Base-by-base conservation (phyloP, 495 filamentous ascomycete species). In the Neurospora africana region DNA sequence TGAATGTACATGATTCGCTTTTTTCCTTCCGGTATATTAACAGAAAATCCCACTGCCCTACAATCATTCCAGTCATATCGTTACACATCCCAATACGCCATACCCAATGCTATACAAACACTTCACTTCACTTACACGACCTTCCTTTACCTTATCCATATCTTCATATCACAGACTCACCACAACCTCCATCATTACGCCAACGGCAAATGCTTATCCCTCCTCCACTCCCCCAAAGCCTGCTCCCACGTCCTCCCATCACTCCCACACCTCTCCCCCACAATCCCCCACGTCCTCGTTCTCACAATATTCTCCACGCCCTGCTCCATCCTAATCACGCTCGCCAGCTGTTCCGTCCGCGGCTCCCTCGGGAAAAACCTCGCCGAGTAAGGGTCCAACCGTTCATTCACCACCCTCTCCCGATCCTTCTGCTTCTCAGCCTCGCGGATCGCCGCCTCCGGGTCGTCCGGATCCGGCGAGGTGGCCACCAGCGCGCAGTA, bases 401-500 rank as follows among this genome's bases (percentile, higher is more conserved):
- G 84, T 80, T 98, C 95, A 82, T 99, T 86, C 19, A 98, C 90
- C 6, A 94, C 85, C 69, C 89, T 85, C 77, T 97, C 93, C 69
- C 89, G 85, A 72, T 91, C 88, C 73, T 82, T 86, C 43, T 88
- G 88, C 36, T 88, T 87, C 79, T 97, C 93, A 0, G 88, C 86
- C 74, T 93, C 82, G 72, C 92, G 85, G 36, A 92, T 75, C 1
- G 91, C 83, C 7, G 88, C 82, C 75, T 95, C 94, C 17, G 94
- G 95, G 74, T 99, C 95, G 44, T 93, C 89, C 0, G 94, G 93
- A 77, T 99, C 94, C 4, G 92, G 91, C 69, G 88, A 90, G 3
- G 93, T 93, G 4, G 95, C 95, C 11, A 99, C 95, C 30, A 90
- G 86, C 13, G 93, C 90, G 81, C 95, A 99, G 79, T 97, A 99